A percentile compares a stretch with the other conserved stretches of the same genome.
Conservation (phyloP, 257 asterid species). For the Scutellaria minor region DNA sequence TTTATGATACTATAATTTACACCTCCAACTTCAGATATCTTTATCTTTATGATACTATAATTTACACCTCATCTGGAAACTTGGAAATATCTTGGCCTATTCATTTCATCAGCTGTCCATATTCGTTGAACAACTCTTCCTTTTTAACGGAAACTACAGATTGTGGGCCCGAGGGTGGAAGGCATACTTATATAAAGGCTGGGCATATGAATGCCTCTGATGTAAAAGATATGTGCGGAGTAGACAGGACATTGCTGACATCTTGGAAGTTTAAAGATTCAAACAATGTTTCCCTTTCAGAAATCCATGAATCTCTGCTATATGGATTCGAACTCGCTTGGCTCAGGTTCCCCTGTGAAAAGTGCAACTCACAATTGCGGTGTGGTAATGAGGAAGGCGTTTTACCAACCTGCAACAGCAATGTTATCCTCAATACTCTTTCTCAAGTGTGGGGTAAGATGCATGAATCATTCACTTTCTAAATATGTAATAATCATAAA, state of each 20-base stretch:
- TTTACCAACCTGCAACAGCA: no score
- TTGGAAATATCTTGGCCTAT: no score
- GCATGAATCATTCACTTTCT: no score
- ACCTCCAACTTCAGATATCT: background rate
- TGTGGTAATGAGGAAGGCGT: background rate
- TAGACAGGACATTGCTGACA: no score
- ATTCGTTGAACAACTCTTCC: background rate
- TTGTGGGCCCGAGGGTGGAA: background rate
- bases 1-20: no score
- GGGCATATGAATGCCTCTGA: background rate
- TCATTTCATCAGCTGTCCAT: background rate
- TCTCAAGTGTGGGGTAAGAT: background rate
- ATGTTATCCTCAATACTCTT: no score
- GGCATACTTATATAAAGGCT: background rate
- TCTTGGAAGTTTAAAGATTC: background rate
- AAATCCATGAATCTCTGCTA: constrained; percentile 38
- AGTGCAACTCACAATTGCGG: background rate
- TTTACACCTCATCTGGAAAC: no score
- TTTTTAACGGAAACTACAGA: background rate
- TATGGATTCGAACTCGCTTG: constrained; percentile 55
- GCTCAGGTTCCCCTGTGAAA: constrained; percentile 31
- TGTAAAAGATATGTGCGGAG: background rate
- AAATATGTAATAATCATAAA: no score
- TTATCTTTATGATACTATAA: background rate
- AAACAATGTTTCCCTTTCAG: constrained; percentile 25